These are phyloP conservation scores for Epichloe elymi DNA, from an alignment of 2,329 filamentous ascomycete genomes.

Conservation along the genomic window DNA sequence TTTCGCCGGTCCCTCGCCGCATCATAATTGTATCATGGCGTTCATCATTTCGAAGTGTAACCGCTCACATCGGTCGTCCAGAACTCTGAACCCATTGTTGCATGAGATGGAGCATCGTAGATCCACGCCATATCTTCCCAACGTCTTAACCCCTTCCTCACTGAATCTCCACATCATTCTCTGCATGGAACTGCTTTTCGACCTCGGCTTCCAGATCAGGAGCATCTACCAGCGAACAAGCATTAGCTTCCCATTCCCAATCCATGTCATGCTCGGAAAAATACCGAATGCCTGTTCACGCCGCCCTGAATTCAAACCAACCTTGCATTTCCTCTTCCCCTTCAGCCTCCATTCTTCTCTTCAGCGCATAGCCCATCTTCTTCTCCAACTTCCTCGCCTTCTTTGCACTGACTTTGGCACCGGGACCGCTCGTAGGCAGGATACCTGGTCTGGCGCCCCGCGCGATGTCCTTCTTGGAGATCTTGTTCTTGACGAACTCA, in stretches of 20 bases:
- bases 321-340: conserved; percentile 38
- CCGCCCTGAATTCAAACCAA: conserved; percentile 10
- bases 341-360: conserved; percentile 36
- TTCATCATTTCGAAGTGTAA: fast-evolving
- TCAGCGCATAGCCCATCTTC: conserved; percentile 37
- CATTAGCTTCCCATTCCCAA: neutral
- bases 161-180: conserved; percentile 12
- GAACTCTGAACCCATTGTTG: neutral
- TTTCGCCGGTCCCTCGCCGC: neutral
- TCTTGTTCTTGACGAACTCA: conserved; percentile 24
- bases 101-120: neutral
- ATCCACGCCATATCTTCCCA: neutral
- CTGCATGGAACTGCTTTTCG: conserved; percentile 7
- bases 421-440: conserved; percentile 42
- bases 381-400: conserved; percentile 42
- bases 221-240: conserved; percentile 9
- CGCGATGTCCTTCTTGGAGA: conserved; percentile 28
- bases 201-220: conserved; percentile 2
- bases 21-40: neutral
- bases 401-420: conserved; percentile 38
- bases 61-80: neutral
- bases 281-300: neutral
- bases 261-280: neutral
- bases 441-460: conserved; percentile 40
- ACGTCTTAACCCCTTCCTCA: neutral